Percentiles rank a stretch among this genome's conserved stretches.
phyloP scores from a whole-genome alignment of 2,329 filamentous ascomycete species.

The Pseudopyricularia javanii region DNA sequence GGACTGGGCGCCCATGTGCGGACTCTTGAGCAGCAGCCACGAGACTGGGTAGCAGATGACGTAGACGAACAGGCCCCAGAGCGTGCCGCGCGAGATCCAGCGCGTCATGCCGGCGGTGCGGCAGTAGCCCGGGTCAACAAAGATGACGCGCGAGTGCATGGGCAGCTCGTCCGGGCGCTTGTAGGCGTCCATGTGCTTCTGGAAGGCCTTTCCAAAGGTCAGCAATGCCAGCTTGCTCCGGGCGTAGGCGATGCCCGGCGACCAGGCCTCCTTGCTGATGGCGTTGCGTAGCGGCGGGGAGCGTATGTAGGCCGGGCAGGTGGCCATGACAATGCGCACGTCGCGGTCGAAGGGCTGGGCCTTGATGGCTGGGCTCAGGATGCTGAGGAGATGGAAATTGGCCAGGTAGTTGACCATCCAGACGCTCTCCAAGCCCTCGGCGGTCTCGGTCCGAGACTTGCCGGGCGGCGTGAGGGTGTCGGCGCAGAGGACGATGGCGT shows the following conservation, averaged over 20 bases:
- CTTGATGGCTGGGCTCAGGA: slow-evolving; percentile 78
- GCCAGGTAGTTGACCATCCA: slow-evolving; percentile 94
- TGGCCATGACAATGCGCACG: slow-evolving; percentile 75
- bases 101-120: slow-evolving; percentile 79
- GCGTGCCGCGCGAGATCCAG: slow-evolving; percentile 74
- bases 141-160: slow-evolving; percentile 69
- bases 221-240: slow-evolving; percentile 69
- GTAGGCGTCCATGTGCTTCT: slow-evolving; percentile 81
- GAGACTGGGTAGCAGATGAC: slow-evolving; percentile 65
- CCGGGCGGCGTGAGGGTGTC: slow-evolving; percentile 63
- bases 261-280: slow-evolving; percentile 34
- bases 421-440: slow-evolving; percentile 73
- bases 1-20: slow-evolving; percentile 73
- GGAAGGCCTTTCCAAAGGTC: slow-evolving; percentile 79
- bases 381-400: slow-evolving; percentile 89
- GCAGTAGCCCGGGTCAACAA: slow-evolving; percentile 76
- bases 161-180: slow-evolving; percentile 72
- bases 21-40: slow-evolving; percentile 82
- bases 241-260: slow-evolving; percentile 46
- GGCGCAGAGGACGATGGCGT: slow-evolving; percentile 83
- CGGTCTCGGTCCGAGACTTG: slow-evolving; percentile 44
- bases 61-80: slow-evolving; percentile 70
- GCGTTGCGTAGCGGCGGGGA: slow-evolving; percentile 53
- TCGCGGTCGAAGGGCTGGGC: slow-evolving; percentile 91
- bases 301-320: slow-evolving; percentile 78